These are phyloP conservation scores for Herpotrichia juniperi DNA, from an alignment of 2,329 filamentous ascomycete genomes.

Conservation along the genomic window DNA sequence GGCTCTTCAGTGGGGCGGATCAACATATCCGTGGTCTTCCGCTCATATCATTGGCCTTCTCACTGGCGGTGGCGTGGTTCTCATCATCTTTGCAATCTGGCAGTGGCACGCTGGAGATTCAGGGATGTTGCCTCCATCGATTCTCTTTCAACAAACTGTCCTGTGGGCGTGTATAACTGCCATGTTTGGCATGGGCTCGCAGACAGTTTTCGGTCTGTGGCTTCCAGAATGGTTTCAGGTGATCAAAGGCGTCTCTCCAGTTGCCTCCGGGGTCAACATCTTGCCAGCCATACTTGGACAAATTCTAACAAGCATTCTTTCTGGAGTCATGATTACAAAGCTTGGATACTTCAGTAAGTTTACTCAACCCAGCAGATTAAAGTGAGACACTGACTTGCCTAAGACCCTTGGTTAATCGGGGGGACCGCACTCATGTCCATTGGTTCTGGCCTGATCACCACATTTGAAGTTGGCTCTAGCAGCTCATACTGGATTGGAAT, in stretches of 20 bases:
- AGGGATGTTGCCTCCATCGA: constrained; percentile 47
- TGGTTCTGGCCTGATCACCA: constrained; percentile 27
- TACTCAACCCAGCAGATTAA: background rate
- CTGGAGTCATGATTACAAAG: constrained; percentile 37
- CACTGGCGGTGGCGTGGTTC: constrained; percentile 33
- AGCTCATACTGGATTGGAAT: constrained; percentile 34
- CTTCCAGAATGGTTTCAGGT: constrained; percentile 29
- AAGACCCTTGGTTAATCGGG: constrained; percentile 39
- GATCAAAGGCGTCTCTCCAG: constrained; percentile 17
- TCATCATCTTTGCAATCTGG: constrained; percentile 40
- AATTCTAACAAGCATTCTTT: constrained; percentile 39
- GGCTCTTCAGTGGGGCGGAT: constrained; percentile 55
- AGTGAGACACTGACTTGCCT: background rate
- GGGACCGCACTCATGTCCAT: constrained; percentile 34
- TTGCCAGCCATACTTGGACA: constrained; percentile 45
- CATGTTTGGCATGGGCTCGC: constrained; percentile 41
- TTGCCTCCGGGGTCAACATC: constrained; percentile 24
- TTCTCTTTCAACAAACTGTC: constrained; percentile 44
- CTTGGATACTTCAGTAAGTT: constrained; percentile 32
- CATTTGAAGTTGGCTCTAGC: constrained; percentile 17
- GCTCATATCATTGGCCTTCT: constrained; percentile 55
- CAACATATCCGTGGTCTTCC: constrained; percentile 51
- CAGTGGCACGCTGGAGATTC: constrained; percentile 37
- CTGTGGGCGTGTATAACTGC: constrained; percentile 34
- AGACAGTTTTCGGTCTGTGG: constrained; percentile 40